phyloP scores from a whole-genome alignment of 2,329 filamentous ascomycete species.

The Aspergillus sojae region DNA sequence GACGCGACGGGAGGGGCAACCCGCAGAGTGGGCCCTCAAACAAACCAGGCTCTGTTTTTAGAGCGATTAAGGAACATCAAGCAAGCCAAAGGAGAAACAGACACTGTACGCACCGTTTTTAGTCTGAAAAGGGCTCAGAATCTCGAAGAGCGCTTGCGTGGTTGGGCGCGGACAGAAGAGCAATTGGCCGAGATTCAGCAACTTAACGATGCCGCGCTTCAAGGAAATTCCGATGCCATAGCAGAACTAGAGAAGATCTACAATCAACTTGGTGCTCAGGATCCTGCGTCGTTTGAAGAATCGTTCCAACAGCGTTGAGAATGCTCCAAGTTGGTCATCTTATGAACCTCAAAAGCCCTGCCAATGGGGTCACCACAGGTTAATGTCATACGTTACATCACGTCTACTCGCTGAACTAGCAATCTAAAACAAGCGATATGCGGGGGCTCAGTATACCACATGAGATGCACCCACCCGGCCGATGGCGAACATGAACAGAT shows the following conservation, averaged over 20 bases:
- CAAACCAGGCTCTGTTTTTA: slow-evolving; percentile 59
- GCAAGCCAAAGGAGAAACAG: slow-evolving; percentile 63
- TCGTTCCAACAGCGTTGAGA: slow-evolving; percentile 14
- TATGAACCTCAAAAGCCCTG: not conserved
- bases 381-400: not conserved
- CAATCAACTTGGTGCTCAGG: slow-evolving; percentile 26
- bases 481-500: not conserved
- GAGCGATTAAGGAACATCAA: slow-evolving; percentile 69
- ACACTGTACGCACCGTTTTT: slow-evolving; percentile 65
- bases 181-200: slow-evolving; percentile 39
- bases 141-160: slow-evolving; percentile 35
- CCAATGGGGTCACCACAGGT: not conserved
- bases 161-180: slow-evolving; percentile 43
- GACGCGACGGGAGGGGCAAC: not conserved
- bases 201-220: slow-evolving; percentile 38
- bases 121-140: slow-evolving; percentile 42
- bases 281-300: slow-evolving; percentile 13
- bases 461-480: not conserved
- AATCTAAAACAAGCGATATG: not conserved
- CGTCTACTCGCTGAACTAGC: not conserved
- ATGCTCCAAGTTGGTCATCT: not conserved
- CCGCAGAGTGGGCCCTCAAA: slow-evolving; percentile 33
- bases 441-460: not conserved
- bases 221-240: slow-evolving; percentile 41
- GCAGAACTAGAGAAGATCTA: slow-evolving; percentile 41